Evolutionary conservation across 768 basidiomycete species (phyloP).

Genomic region (Hygrophoropsis aurantiaca): DNA sequence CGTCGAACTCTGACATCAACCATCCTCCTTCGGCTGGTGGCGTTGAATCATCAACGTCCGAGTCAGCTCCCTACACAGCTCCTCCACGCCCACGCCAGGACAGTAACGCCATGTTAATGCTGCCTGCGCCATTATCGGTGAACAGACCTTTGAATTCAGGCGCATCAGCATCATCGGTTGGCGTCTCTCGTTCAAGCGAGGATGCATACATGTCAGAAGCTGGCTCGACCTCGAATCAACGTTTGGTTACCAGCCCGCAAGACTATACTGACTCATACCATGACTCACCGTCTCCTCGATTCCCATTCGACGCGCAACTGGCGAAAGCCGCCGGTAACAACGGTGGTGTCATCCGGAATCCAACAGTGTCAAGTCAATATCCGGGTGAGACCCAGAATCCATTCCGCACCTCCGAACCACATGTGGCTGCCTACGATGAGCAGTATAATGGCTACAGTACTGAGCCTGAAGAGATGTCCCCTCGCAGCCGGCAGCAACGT

Average conservation of each 20-base stretch:
- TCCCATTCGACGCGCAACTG: slow-evolving; percentile 41
- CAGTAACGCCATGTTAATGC: slow-evolving; percentile 68
- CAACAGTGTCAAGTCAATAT: slow-evolving; percentile 36
- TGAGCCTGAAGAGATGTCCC: slow-evolving; percentile 37
- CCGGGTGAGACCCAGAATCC: slow-evolving; percentile 54
- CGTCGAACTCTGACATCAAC: slow-evolving; percentile 76
- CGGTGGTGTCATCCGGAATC: slow-evolving; percentile 40
- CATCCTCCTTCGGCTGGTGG: slow-evolving; percentile 49
- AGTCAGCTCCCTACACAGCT: slow-evolving; percentile 45
- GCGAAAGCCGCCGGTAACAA: slow-evolving; percentile 36
- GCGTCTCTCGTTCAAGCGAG: slow-evolving; percentile 44
- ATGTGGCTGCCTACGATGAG: slow-evolving; percentile 40
- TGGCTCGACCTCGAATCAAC: slow-evolving; percentile 43
- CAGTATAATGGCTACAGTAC: slow-evolving; percentile 28
- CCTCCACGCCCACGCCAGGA: slow-evolving; percentile 60
- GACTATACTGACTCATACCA: slow-evolving; percentile 27
- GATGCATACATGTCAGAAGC: slow-evolving; percentile 35
- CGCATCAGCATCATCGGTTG: slow-evolving; percentile 41
- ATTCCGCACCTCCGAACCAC: slow-evolving; percentile 51
- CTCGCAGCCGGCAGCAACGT: slow-evolving; percentile 32
- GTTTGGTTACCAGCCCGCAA: slow-evolving; percentile 37
- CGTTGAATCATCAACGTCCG: slow-evolving; percentile 60
- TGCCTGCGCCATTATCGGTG: slow-evolving; percentile 72
- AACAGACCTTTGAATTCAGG: slow-evolving; percentile 50
- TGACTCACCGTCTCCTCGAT: slow-evolving; percentile 16